Conservation (phyloP, 129 eudicot genomes). For the Oenanthe sinensis region DNA sequence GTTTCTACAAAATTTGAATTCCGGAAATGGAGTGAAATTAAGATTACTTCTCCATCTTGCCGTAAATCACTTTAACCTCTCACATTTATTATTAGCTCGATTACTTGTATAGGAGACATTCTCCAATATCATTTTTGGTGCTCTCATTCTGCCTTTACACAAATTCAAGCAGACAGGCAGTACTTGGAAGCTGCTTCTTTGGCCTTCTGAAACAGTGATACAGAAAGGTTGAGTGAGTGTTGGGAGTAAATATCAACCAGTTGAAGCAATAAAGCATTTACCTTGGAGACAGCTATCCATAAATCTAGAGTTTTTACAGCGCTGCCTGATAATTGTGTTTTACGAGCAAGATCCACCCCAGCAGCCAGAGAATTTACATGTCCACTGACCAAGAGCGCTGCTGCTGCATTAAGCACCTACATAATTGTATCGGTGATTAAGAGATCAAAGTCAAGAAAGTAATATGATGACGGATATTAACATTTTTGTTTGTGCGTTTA, state of each 20-base stretch:
- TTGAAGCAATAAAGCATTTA: conserved; percentile 13
- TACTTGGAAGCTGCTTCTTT: conserved; percentile 12
- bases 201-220: conserved; percentile 22
- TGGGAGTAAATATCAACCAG: neutral
- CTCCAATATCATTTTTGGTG: neutral
- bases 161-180: conserved; percentile 1
- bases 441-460: neutral
- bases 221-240: neutral
- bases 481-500: neutral
- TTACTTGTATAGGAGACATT: neutral
- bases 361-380: conserved; percentile 46
- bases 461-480: neutral
- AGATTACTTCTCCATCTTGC: conserved; percentile 1
- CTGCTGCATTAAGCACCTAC: conserved; percentile 86
- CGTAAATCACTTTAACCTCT: neutral
- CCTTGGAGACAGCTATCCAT: conserved; percentile 60
- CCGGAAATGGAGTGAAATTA: neutral
- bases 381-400: conserved; percentile 78
- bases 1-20: neutral
- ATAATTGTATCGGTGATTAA: neutral
- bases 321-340: conserved; percentile 57
- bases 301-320: conserved; percentile 62
- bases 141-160: neutral
- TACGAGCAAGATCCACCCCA: conserved; percentile 76
- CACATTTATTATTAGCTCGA: neutral